These are phyloP conservation scores for Penicillium arizonense DNA, from an alignment of 495 filamentous ascomycete species.

Conservation along the genomic window DNA sequence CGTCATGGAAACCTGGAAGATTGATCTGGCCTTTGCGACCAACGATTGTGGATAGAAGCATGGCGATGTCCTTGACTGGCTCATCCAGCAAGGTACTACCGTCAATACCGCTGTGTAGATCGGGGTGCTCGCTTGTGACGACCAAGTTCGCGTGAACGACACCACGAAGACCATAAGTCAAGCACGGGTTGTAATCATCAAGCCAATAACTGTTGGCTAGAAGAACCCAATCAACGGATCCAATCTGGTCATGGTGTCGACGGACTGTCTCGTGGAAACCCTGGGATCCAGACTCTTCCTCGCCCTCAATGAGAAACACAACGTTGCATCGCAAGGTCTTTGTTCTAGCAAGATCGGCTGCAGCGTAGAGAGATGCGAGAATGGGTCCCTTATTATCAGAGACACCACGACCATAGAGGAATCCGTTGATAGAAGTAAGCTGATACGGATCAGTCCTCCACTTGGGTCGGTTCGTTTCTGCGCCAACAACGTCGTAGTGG, in stretches of 20 bases:
- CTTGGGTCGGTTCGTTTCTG: conserved; percentile 69
- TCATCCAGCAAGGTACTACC: conserved; percentile 86
- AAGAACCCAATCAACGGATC: conserved; percentile 87
- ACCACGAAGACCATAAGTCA: conserved; percentile 93
- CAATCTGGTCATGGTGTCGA: conserved; percentile 78
- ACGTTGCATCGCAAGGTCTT: conserved; percentile 81
- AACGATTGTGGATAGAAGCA: conserved; percentile 75
- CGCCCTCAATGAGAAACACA: conserved; percentile 91
- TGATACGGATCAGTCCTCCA: conserved; percentile 89
- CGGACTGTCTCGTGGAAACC: conserved; percentile 81
- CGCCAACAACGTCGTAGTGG: conserved; percentile 98
- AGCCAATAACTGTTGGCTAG: conserved; percentile 98
- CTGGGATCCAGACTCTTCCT: conserved; percentile 91
- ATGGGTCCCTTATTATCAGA: conserved; percentile 97
- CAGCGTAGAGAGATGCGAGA: conserved; percentile 88
- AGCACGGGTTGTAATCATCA: conserved; percentile 88
- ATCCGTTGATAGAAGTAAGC: conserved; percentile 81
- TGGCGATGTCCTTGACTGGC: conserved; percentile 83
- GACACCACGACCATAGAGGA: conserved; percentile 93
- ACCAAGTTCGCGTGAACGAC: conserved; percentile 91
- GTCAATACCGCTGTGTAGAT: conserved; percentile 94
- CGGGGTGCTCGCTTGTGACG: conserved; percentile 79
- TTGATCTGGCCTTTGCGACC: conserved; percentile 56
- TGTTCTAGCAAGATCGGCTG: conserved; percentile 77
- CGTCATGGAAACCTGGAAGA: conserved; percentile 80